Base-by-base conservation (phyloP, 192 early-diverging fungal species). In the Podila epicladia region DNA sequence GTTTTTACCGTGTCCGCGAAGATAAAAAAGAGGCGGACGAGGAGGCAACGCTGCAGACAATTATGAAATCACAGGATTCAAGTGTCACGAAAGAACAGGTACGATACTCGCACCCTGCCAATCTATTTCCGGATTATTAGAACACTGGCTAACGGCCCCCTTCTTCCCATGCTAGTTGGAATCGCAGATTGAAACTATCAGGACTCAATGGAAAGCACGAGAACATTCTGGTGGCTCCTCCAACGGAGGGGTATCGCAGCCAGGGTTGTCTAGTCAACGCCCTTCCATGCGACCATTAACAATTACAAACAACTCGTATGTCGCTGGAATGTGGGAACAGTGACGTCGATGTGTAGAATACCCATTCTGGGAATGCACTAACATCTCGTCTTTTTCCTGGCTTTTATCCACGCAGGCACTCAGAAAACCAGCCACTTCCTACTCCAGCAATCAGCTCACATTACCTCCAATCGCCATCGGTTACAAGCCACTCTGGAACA, bases 11-110 rank as follows among this genome's bases (percentile, higher is more conserved):
- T 11, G 66, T 85, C 24, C 84, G 91, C 11, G 90, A 92, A 22
- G 92, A 93, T 69, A 93, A 91, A 64, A 80, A 72, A 19, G 84
- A 77, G 28, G 84, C 88, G 1, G 89, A 91, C 61, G 88, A 92
- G 50, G 88, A 89, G 50, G 58, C 64, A 3, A 78, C 77, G 2
- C 65, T 91, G 2, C 80, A 86, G 35, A 72, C 78, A 26, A 82
- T 86, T 13, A 73, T 89, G 17, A 68, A 83, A 31, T 74, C 67
- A 49, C 74, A 91, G 32, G 70, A 82, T n/a, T 68, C 88, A 35
- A 80, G 78, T 22, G 89, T 93, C 3, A 84, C 86, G 8, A 85
- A 82, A 51, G 86, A 90, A 26, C 77, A 80, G 77, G 77, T 80
- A 35, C 59, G 13, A 32, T 61, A 61, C 53, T 2, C 24, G 59